A percentile compares a stretch with the other conserved stretches of the same genome.
phyloP scores from a whole-genome alignment of 163 green algal species.

The Chlamydomonas reinhardtii region DNA sequence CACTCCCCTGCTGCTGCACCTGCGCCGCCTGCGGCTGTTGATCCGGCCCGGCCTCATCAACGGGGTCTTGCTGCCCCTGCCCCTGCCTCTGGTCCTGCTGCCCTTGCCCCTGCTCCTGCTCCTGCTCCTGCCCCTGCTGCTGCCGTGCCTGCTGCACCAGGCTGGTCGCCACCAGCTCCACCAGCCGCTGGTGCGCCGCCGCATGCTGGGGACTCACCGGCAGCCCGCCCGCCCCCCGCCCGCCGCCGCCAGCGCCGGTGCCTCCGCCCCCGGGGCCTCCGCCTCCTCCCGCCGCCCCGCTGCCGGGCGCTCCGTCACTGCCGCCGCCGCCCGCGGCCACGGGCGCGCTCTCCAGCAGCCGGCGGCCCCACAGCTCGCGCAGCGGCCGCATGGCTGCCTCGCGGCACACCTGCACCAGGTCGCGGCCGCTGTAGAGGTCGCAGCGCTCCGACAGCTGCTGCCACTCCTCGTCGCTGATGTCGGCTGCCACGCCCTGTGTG shows the following conservation, averaged over 20 bases:
- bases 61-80: too few species aligned
- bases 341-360: constrained; percentile 31
- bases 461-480: constrained; percentile 39
- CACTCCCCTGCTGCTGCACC: too few species aligned
- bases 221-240: background rate
- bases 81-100: too few species aligned
- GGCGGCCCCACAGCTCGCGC: constrained; percentile 56
- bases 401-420: constrained; percentile 60
- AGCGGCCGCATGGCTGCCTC: constrained; percentile 60
- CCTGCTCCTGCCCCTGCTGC: too few species aligned
- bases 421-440: constrained; percentile 55
- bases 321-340: background rate
- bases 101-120: too few species aligned
- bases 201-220: background rate
- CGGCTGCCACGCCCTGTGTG: constrained; percentile 28
- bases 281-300: background rate
- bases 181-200: constrained; percentile 40
- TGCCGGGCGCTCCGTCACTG: background rate
- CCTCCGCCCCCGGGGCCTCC: background rate
- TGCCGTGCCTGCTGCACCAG: background rate
- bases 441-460: constrained; percentile 45
- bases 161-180: constrained; percentile 39
- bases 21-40: too few species aligned
- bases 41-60: too few species aligned
- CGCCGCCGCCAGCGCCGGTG: background rate